These are phyloP conservation scores for Phaeoacremonium minimum DNA, from an alignment of 2,329 filamentous ascomycete species.

Conservation along the genomic window DNA sequence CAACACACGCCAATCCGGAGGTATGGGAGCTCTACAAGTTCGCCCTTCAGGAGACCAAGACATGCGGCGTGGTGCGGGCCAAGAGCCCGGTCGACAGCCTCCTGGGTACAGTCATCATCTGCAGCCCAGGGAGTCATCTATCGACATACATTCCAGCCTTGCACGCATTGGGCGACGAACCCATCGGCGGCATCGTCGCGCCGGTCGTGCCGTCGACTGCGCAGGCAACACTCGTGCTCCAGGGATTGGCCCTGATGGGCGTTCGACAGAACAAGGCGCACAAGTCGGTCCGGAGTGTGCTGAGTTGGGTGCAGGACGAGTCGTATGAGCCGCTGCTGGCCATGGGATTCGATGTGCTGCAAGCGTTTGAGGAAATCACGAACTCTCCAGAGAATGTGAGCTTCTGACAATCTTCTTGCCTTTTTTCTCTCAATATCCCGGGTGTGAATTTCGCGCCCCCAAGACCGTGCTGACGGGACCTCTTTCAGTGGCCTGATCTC, in stretches of 20 bases:
- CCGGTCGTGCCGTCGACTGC: slow-evolving; percentile 69
- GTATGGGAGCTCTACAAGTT: slow-evolving; percentile 75
- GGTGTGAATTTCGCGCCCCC: no score
- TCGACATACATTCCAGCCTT: slow-evolving; percentile 67
- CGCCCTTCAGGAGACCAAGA: slow-evolving; percentile 65
- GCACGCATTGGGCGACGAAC: slow-evolving; percentile 43
- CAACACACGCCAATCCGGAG: slow-evolving; percentile 69
- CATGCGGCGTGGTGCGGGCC: slow-evolving; percentile 79
- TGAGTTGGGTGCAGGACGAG: slow-evolving; percentile 77
- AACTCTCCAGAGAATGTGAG: slow-evolving; percentile 52
- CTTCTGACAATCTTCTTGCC: slow-evolving; percentile 9
- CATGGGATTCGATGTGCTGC: slow-evolving; percentile 76
- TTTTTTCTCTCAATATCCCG: neutral
- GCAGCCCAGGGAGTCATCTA: slow-evolving; percentile 64
- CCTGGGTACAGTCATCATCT: slow-evolving; percentile 76
- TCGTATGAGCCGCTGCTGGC: slow-evolving; percentile 68
- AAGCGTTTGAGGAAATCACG: slow-evolving; percentile 79
- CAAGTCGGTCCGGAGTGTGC: slow-evolving; percentile 65
- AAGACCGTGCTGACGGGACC: no score
- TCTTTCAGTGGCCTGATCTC: slow-evolving; percentile 9
- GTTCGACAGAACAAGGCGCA: slow-evolving; percentile 79
- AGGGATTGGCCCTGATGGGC: slow-evolving; percentile 76
- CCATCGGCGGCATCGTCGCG: slow-evolving; percentile 72
- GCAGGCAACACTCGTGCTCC: slow-evolving; percentile 65
- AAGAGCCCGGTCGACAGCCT: slow-evolving; percentile 66